These are phyloP conservation scores for Chloroidium sp. DNA, from an alignment of 163 green algal genomes.

Conservation along the genomic window DNA sequence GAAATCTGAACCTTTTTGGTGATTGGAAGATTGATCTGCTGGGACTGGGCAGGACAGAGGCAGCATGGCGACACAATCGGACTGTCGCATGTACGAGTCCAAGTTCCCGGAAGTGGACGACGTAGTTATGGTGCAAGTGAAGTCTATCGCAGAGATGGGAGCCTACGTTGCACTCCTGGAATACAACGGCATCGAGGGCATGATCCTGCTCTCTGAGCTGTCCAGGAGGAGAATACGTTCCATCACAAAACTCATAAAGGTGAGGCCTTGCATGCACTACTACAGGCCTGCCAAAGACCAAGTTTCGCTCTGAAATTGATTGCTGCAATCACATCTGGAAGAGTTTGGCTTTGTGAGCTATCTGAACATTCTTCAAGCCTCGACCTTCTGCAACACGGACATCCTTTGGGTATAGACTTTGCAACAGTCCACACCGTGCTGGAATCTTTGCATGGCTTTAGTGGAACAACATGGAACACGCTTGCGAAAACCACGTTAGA, in stretches of 20 bases:
- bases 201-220: constrained; percentile 98
- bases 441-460: too few relatives aligned
- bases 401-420: too few relatives aligned
- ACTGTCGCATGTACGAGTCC: constrained; percentile 85
- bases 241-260: constrained; percentile 99
- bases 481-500: too few relatives aligned
- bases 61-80: constrained; percentile 15
- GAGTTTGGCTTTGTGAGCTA: too few relatives aligned
- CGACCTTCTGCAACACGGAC: too few relatives aligned
- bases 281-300: neutral
- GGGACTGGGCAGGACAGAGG: neutral
- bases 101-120: constrained; percentile 96
- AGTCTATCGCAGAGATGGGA: constrained; percentile 98
- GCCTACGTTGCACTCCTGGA: constrained; percentile 96
- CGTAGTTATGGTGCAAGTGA: constrained; percentile 96
- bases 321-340: too few relatives aligned
- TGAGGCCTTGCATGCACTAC: constrained; percentile 11
- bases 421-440: too few relatives aligned
- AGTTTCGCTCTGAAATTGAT: too few relatives aligned
- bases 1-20: too few relatives aligned
- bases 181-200: constrained; percentile 98
- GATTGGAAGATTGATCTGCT: too few relatives aligned
- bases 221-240: constrained; percentile 93
- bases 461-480: too few relatives aligned
- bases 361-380: too few relatives aligned